Base-by-base conservation (phyloP, 176 grass and related monocot genomes). In the Musa itinerans region DNA sequence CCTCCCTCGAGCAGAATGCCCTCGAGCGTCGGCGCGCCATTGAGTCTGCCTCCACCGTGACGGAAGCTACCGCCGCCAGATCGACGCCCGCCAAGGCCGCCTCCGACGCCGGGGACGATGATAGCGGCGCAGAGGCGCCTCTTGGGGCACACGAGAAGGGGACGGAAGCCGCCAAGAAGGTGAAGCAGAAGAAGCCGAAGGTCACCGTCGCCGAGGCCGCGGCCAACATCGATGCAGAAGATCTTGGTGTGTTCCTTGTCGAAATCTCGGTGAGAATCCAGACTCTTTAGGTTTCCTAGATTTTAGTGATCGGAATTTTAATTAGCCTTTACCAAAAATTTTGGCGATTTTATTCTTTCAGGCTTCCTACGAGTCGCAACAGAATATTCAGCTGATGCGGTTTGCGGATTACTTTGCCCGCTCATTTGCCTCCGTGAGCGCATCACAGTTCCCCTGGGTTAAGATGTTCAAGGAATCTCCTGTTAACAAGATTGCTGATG, bases 391-490 rank as follows among this genome's bases (percentile, higher is more conserved):
- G 25, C 93, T 97, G 72, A 97, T 93, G 93, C 84, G 93, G 55
- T 97, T 97, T 23, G 93, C 93, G 2, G 93, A 97, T 73, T 97
- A 97, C 83, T 97, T 97, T 72, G 93, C 87, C 50, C 65, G 88
- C 4, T 83, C 90, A 9, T 91, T 97, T 69, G 77, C 71, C 23
- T 81, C 70, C n/a, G 90, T 97, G 20, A 93, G 90, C 2, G 72
- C 84, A 1, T 56, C 86, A 0, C 93, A 97, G 74, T 97, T 97
- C 65, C 90, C 90, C 0, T 97, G 93, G 93, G 84, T 83, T 1
- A 97, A 97, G 76, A 87, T 97, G 80, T 97, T 97, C 75, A 97
- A 97, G 68, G 93, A 97, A 78, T 97, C 85, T 14, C 81, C 82
- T 0, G 73, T 97, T 79, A 72, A 85, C 54, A 97, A 93, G 80